Evolutionary conservation across 2,329 filamentous ascomycete species (phyloP).

Genomic region (Aureobasidium sp.): DNA sequence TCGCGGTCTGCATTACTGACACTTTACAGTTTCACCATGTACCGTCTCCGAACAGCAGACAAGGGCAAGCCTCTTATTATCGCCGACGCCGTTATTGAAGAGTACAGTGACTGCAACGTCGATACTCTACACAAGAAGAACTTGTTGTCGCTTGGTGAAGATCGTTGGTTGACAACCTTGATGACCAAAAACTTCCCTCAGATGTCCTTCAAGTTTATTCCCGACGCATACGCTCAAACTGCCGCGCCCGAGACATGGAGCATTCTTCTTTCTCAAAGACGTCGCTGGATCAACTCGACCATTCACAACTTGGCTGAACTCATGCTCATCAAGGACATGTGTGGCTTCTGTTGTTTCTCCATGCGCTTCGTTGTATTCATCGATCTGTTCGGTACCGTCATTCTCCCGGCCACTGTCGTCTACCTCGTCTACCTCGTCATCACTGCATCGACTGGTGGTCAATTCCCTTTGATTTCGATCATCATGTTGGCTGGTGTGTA

Average conservation of each 20-base stretch:
- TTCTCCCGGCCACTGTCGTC: slow-evolving; percentile 77
- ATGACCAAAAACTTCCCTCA: slow-evolving; percentile 97
- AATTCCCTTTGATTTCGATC: slow-evolving; percentile 79
- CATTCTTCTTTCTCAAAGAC: slow-evolving; percentile 91
- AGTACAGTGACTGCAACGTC: slow-evolving; percentile 81
- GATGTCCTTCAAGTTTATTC: slow-evolving; percentile 94
- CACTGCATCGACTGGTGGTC: slow-evolving; percentile 59
- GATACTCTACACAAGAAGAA: slow-evolving; percentile 97
- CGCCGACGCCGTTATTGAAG: slow-evolving; percentile 73
- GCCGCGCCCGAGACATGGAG: slow-evolving; percentile 91
- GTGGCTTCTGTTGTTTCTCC: slow-evolving; percentile 96
- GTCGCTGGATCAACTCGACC: slow-evolving; percentile 99
- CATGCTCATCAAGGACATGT: slow-evolving; percentile 84
- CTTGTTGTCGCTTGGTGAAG: slow-evolving; percentile 82
- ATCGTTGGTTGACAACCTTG: slow-evolving; percentile 91
- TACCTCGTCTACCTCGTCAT: slow-evolving; percentile 89
- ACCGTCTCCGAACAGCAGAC: slow-evolving; percentile 86
- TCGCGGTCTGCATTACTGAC: slow-evolving; percentile 10
- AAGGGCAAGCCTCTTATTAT: slow-evolving; percentile 93
- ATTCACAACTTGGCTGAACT: slow-evolving; percentile 93
- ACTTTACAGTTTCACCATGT: slow-evolving; percentile 84
- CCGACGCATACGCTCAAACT: slow-evolving; percentile 86
- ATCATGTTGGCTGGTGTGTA: slow-evolving; percentile 86
- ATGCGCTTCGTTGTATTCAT: slow-evolving; percentile 97
- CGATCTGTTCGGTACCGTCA: slow-evolving; percentile 85